Base-by-base conservation (phyloP, 208 protist genomes). In the Leishmania gerbilli region DNA sequence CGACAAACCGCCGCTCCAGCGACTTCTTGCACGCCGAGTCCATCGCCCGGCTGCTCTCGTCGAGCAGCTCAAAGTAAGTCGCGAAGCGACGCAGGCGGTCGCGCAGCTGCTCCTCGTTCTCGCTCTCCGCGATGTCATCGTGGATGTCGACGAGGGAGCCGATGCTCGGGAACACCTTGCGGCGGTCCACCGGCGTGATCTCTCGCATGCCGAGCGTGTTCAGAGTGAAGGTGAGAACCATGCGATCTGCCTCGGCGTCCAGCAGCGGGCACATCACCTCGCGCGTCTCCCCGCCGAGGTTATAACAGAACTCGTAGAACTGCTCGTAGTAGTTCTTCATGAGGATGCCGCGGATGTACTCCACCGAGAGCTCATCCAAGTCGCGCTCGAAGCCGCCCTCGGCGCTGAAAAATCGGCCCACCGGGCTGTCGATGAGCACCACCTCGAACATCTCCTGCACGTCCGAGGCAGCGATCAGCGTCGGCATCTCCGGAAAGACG, bases 241-340 rank as follows among this genome's bases (percentile, higher is more conserved):
- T 88, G 65, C 98, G 97, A 90, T 99, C 99, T 19, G 99, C 99
- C 93, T 99, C 99, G 80, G 99, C 99, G 78, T 97, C 86, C 31
- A 97, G 86, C 56, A 98, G 81, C 42, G 91, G 88, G 77, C 91
- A 94, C 97, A 98, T 98, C 55, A 97, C 93, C n/a, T 95, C 87
- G 37, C 91, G 85, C 42, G 98, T 99, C 58, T 91, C 90, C 13
- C 96, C 97, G n/a, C 95, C 96, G 2, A 99, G 76, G 27, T 83
- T 76, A 79, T 97, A 84, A 89, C 94, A 98, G 77, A 99, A 99
- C 47, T 95, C 85, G 86, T 99, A 99, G 89, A 99, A 99, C 86
- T 99, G 98, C 87, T 99, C 98, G 67, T 99, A 95, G 91, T 99
- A 99, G 55, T 96, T 98, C 94, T 99, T 99, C 89, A 99, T 97